Base-by-base conservation (phyloP, 192 early-diverging fungal species). In the Jimgerdemannia lactiflua region DNA sequence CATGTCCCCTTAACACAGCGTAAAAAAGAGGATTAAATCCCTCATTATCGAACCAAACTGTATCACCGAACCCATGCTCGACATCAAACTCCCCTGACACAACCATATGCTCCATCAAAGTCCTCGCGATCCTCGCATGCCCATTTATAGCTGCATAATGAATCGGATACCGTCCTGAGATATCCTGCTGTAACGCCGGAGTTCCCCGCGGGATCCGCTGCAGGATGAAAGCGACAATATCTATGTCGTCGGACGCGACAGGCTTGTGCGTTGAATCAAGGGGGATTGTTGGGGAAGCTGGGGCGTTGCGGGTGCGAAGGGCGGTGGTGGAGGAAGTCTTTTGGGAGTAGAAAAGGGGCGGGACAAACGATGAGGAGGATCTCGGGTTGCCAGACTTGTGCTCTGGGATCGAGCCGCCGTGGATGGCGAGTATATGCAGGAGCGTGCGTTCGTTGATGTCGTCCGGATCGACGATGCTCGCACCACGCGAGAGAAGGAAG, bases 21-120 rank as follows among this genome's bases (percentile, higher is more conserved):
- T 89, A 89, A 68, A 92, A 89, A 2, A 92, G 43, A 4, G 91
- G 91, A 3, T 86, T 89, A 75, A 86, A 85, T 2, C 90, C 91
- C 74, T 92, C 89, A n/a, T 86, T 77, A 70, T 92, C 91, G n/a
- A 83, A 75, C 91, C 91, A 92, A 10, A 74, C 75, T 39, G 72
- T 70, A 70, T 74, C 80, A 0, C 75, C 80, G 76, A 85, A 88
- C 39, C 78, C 80, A 64, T 54, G 44, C 0, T 67, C 6, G 11
- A 42, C 40, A 44, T 64, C 42, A 71, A 83, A 86, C 65, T 87
- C 80, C 2, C 73, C 79, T 14, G 79, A 74, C 4, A 43, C 63
- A 18, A 86, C 83, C 10, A 88, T 65, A 75, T 87, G 82, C 42
- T 71, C 44, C 20, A 92, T 71, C 7, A 92, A 75, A 0, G 82